These are phyloP conservation scores for Eucalyptus guilfoylei DNA, from an alignment of 345 rosid species.

Conservation along the genomic window DNA sequence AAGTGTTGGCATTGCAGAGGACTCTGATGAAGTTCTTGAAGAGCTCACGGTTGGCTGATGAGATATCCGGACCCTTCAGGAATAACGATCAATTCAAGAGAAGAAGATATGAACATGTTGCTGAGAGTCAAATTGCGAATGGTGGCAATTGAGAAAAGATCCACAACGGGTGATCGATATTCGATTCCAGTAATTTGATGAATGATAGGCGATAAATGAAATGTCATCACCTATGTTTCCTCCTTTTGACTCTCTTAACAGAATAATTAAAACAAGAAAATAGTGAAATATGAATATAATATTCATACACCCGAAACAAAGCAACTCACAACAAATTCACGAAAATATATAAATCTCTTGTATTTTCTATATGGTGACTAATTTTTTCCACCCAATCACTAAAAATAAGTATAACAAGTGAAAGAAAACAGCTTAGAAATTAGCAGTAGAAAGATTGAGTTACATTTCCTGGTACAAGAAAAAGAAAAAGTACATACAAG, in stretches of 20 bases:
- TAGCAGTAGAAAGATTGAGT: not conserved
- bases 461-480: not conserved
- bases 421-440: not conserved
- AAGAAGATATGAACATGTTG: not conserved
- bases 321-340: not conserved
- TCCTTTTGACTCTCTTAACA: not conserved
- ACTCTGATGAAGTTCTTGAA: constrained; percentile 51
- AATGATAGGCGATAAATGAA: not conserved
- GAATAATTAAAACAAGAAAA: not conserved
- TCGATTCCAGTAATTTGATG: not conserved
- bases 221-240: not conserved
- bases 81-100: not conserved
- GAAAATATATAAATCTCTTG: not conserved
- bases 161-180: not conserved
- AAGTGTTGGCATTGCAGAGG: constrained; percentile 69
- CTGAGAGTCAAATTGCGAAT: not conserved
- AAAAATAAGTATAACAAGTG: not conserved
- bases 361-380: not conserved
- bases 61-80: constrained; percentile 53
- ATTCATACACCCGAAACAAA: not conserved
- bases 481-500: too few relatives aligned
- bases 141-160: not conserved
- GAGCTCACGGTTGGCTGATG: constrained; percentile 23
- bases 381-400: not conserved
- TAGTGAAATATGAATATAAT: not conserved